Conservation (phyloP, 2,329 filamentous ascomycete species). For the Fusarium neocosmosporiellum region DNA sequence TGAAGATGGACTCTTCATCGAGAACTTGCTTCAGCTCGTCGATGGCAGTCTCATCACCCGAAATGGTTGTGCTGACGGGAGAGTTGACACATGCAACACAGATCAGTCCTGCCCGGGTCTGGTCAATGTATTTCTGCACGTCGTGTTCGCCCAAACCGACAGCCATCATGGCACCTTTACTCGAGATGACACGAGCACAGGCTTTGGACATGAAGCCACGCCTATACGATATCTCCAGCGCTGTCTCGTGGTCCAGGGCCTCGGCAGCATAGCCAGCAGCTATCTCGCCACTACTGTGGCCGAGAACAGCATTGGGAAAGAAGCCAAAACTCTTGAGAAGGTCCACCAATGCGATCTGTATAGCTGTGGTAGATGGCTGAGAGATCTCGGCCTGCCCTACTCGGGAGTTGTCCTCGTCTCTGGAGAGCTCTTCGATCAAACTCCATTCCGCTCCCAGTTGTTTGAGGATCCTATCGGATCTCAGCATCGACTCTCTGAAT, state of each 20-base stretch:
- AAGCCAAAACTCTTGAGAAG: conserved; percentile 49
- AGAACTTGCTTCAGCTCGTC: conserved; percentile 46
- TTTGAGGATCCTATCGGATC: not conserved
- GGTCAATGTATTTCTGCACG: conserved; percentile 41
- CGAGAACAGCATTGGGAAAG: conserved; percentile 45
- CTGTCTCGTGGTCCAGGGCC: conserved; percentile 20
- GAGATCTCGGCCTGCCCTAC: conserved; percentile 48
- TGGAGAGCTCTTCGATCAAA: conserved; percentile 37
- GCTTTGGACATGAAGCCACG: conserved; percentile 21
- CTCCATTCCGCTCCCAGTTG: conserved; percentile 32
- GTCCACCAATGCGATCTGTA: conserved; percentile 56
- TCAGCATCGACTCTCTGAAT: conserved; percentile 23
- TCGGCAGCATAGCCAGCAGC: conserved; percentile 49
- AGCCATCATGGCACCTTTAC: conserved; percentile 53
- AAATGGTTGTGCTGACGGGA: conserved; percentile 50
- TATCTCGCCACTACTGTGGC: conserved; percentile 55
- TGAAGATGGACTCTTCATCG: conserved; percentile 44
- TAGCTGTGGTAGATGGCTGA: conserved; percentile 55
- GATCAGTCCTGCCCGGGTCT: conserved; percentile 24
- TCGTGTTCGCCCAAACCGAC: conserved; percentile 50
- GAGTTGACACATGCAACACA: conserved; percentile 53
- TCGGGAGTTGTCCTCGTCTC: conserved; percentile 12
- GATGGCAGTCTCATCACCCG: conserved; percentile 47
- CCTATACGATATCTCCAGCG: conserved; percentile 17
- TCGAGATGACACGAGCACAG: conserved; percentile 18